Evolutionary conservation across 106 monocot species (phyloP), one percentile per base, ranked within the genome.

Genomic region (Agapanthus africanus): DNA sequence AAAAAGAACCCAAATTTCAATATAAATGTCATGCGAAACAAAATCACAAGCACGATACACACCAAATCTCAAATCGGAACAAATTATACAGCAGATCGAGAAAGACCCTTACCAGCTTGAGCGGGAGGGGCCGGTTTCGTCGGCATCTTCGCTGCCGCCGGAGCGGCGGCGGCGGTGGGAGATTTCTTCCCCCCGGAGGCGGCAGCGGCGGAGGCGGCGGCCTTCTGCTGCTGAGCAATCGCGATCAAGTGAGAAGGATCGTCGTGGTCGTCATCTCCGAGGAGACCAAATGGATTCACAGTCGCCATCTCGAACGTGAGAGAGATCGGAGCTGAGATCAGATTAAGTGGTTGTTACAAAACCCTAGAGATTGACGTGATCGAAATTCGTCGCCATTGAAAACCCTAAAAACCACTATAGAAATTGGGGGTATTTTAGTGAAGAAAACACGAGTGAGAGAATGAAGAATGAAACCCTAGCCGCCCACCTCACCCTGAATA

Each of bases 71-170:
- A 18, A 4, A 34, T 19, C 34, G 25, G 31, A 1, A 4, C 9
- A 19, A 6, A 30, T 57, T 30, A 6, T 37, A 73, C 79, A 50
- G 15, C 0, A 28, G 56, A 57, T 57, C 56, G 19, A 57, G 31
- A 18, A 13, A 30, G 4, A 30, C 27, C 11, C 11, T 78, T 44
- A 88, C 92, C 88, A 40, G 92, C 85, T 64, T 93, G 88, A 38
- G 92, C 70, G 8, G 92, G 85, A 49, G 92, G 88, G 19, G 79
- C 41, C 4, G 92, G 85, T 57, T 93, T 93, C 8, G 84, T 28
- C 1, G 88, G 88, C 1, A 88, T 78, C 84, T 81, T 88, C 21
- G 76, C 87, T 46, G 71, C 40, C 26, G 78, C 57, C n/a, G 80
- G 38, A 10, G 78, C 18, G 0, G 66, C 22, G 39, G 25, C 39